Conservation (phyloP, 331 rosid species). For the Spiraea crenata region DNA sequence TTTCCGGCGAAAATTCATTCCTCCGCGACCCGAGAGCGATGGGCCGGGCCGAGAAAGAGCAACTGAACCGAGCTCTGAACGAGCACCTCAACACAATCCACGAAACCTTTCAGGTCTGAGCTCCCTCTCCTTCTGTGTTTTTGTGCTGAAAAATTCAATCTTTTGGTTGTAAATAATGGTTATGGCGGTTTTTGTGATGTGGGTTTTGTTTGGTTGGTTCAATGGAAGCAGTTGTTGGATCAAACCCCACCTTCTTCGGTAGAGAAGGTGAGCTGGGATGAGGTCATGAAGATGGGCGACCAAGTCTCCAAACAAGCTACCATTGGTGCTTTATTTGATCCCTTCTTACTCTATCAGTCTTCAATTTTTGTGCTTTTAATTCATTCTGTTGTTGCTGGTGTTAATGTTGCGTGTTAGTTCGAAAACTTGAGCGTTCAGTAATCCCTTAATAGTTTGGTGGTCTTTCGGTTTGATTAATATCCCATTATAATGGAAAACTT, state of each 20-base stretch:
- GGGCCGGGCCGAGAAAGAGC: slow-evolving; percentile 50
- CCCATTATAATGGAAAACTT: too few species aligned
- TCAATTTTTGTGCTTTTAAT: neutral
- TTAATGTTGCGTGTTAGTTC: neutral
- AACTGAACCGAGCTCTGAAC: slow-evolving; percentile 37
- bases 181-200: neutral
- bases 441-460: too few species aligned
- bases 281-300: slow-evolving; percentile 61
- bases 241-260: slow-evolving; percentile 57
- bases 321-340: slow-evolving; percentile 38
- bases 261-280: slow-evolving; percentile 68
- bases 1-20: neutral
- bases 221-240: slow-evolving; percentile 57
- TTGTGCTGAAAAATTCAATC: too few species aligned
- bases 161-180: neutral
- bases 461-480: too few species aligned
- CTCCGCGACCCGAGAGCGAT: slow-evolving; percentile 15
- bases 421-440: neutral
- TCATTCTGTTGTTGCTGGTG: neutral
- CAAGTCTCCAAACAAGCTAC: slow-evolving; percentile 84
- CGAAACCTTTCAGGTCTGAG: slow-evolving; percentile 58
- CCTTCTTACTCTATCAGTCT: neutral
- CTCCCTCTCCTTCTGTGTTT: neutral
- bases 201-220: neutral
- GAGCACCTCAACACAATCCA: slow-evolving; percentile 64